Evolutionary conservation across 2,329 filamentous ascomycete species (phyloP).

Genomic region (Colletotrichum nymphaeae): DNA sequence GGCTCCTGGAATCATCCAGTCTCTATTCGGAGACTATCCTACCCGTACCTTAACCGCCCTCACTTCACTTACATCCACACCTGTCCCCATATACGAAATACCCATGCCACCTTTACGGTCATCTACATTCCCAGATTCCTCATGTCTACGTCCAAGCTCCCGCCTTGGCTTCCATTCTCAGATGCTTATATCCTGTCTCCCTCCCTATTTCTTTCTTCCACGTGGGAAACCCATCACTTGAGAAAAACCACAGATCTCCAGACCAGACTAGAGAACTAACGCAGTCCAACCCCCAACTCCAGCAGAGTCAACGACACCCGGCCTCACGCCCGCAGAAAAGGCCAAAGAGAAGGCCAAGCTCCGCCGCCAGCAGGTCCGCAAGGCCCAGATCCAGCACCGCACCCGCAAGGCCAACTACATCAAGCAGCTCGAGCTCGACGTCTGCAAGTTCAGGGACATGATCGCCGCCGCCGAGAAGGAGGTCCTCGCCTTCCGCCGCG

Average conservation of each 20-base stretch:
- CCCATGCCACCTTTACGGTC: neutral
- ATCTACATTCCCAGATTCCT: neutral
- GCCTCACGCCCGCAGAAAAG: neutral
- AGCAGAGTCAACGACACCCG: conserved; percentile 7
- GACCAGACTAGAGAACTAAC: neutral
- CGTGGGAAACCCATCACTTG: neutral
- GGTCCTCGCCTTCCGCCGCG: conserved; percentile 46
- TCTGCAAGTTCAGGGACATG: conserved; percentile 58
- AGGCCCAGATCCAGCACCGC: conserved; percentile 66
- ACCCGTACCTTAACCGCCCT: neutral
- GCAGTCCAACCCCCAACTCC: neutral
- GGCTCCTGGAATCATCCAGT: conserved; percentile 29
- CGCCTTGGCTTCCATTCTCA: neutral
- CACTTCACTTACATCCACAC: neutral
- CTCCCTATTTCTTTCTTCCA: neutral
- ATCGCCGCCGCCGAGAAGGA: conserved; percentile 57
- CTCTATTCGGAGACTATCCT: neutral
- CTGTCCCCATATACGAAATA: neutral
- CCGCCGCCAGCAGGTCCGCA: conserved; percentile 63
- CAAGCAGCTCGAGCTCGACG: conserved; percentile 64
- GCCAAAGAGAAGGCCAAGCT: conserved; percentile 54
- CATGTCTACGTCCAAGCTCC: neutral
- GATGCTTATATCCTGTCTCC: no score
- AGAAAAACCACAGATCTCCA: neutral
- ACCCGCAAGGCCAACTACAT: conserved; percentile 67